Percentiles rank a stretch among this genome's conserved stretches.
phyloP scores from a whole-genome alignment of 352 stramenopile species.

The Phytophthora fragariae region DNA sequence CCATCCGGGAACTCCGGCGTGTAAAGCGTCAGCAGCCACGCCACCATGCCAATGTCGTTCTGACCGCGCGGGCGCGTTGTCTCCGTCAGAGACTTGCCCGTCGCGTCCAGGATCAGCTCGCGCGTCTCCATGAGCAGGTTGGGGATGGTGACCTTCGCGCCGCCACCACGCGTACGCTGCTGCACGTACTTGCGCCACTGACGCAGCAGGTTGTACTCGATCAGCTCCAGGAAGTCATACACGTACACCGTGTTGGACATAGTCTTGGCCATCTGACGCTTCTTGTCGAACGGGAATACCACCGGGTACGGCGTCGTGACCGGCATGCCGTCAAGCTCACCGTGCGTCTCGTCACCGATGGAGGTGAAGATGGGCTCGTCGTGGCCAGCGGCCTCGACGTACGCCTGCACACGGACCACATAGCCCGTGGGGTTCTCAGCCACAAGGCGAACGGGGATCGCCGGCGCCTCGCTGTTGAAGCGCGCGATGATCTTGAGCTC shows the following conservation, averaged over 20 bases:
- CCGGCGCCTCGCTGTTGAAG: conserved; percentile 92
- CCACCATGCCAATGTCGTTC: conserved; percentile 99
- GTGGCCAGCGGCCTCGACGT: conserved; percentile 95
- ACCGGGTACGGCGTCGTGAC: conserved; percentile 98
- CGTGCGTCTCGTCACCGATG: conserved; percentile 88
- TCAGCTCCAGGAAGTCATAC: conserved; percentile 99
- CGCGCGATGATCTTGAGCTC: conserved; percentile 97
- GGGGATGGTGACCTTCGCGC: conserved; percentile 74
- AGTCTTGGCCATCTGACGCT: conserved; percentile 91
- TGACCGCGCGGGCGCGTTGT: conserved; percentile 89
- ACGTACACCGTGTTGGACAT: conserved; percentile 99
- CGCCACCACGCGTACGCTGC: conserved; percentile 71
- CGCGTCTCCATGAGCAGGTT: conserved; percentile 94
- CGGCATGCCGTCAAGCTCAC: conserved; percentile 95
- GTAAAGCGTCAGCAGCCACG: conserved; percentile 98
- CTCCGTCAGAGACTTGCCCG: conserved; percentile 65
- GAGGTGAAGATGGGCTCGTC: conserved; percentile 91
- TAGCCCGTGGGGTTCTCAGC: conserved; percentile 98
- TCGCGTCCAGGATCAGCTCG: conserved; percentile 94
- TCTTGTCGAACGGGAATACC: conserved; percentile 95
- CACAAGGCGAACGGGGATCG: conserved; percentile 96
- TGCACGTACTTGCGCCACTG: conserved; percentile 94
- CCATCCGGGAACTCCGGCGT: conserved; percentile 98
- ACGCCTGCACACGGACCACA: conserved; percentile 99
- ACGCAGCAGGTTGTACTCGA: conserved; percentile 96